Base-by-base conservation (phyloP, 495 filamentous ascomycete species). In the Aspergillus indologenus region DNA sequence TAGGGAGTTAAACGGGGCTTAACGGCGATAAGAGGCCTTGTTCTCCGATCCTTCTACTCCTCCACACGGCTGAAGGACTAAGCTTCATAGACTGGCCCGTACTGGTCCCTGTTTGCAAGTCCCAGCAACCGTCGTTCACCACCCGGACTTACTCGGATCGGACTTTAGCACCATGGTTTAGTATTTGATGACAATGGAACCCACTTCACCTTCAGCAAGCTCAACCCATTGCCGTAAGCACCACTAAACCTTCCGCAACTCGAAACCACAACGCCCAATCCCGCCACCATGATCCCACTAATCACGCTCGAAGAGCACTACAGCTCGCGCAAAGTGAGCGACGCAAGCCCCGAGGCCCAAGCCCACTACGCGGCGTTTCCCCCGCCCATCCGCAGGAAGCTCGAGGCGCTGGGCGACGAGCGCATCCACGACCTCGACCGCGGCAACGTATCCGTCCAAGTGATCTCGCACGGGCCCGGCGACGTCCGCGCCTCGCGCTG, bases 241-340 rank as follows among this genome's bases (percentile, higher is more conserved):
- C n/a, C n/a, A n/a, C 34, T 40, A 40, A 3, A 29, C 26, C 9
- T 9, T 29, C 26, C 26, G 3, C 26, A 29, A 9, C 26, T 3
- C 26, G 9, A 29, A 29, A 29, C 3, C 26, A 29, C 26, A n/a
- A n/a, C n/a, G n/a, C 26, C 26, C 9, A 29, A 9, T 29, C 26
- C 34, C 12, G 12, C 34, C 5, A 9, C 12, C 34, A 40, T 40
- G 34, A 40, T 40, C 12, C 34, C 34, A 8, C 12, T 40, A 11
- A 83, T 87, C 57, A 72, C 84, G 15, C 81, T 86, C 40, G 85
- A 87, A 69, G 84, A 87, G 63, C 85, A 85, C 63, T 86, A 78
- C 69, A 68, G 79, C 65, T 76, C 79, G 49, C 68, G 47, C 67
- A 23, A 61, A 14, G 12, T 40, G 34, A 40, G 34, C 34, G 34